Conservation (phyloP, 148 eudicot species). For the Cornus suecica region DNA sequence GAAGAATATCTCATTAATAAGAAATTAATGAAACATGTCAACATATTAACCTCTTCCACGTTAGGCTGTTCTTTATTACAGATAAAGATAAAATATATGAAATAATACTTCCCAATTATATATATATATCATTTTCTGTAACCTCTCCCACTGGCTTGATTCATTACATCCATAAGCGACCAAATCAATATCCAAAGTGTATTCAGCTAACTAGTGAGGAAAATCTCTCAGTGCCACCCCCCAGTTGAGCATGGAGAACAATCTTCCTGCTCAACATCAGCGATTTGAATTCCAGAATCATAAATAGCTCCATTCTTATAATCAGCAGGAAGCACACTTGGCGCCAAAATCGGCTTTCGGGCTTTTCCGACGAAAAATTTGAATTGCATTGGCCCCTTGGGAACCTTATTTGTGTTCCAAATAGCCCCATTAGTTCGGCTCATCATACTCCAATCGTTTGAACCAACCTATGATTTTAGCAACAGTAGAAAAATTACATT, state of each 20-base stretch:
- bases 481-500: too few species aligned
- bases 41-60: too few species aligned
- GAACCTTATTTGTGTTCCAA: slow-evolving; percentile 64
- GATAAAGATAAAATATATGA: too few species aligned
- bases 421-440: slow-evolving; percentile 63
- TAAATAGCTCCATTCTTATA: slow-evolving; percentile 38
- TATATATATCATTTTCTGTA: too few species aligned
- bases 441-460: slow-evolving; percentile 52
- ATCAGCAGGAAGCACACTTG: slow-evolving; percentile 55
- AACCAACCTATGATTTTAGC: slow-evolving; percentile 42
- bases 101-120: too few species aligned
- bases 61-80: too few species aligned
- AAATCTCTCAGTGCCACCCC: slow-evolving; percentile 20
- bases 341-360: slow-evolving; percentile 59
- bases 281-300: slow-evolving; percentile 42
- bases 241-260: slow-evolving; percentile 57
- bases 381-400: slow-evolving; percentile 64
- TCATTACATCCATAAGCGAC: too few species aligned
- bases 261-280: slow-evolving; percentile 48
- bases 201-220: not conserved
- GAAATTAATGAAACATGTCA: too few species aligned
- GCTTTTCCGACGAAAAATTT: slow-evolving; percentile 54
- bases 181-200: too few species aligned
- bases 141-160: too few species aligned
- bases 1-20: too few species aligned